Evolutionary conservation across 2,329 filamentous ascomycete genomes (phyloP), one percentile per base, ranked within the genome.

Genomic region (Teratosphaeria viscida): DNA sequence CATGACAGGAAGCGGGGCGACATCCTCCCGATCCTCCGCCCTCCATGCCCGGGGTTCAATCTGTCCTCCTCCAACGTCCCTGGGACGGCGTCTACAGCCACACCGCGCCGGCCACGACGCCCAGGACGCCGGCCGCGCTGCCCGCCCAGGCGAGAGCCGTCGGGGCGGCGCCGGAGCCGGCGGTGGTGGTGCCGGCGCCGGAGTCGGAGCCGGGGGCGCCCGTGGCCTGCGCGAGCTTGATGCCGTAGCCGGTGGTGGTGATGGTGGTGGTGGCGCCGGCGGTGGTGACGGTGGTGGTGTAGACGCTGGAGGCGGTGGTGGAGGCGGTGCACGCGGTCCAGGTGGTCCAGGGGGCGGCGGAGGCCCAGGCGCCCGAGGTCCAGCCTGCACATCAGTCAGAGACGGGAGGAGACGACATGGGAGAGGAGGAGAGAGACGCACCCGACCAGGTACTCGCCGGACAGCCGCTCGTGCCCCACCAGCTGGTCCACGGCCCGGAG

Each of bases 391-490:
- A 2, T 19, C 1, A 29, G 49, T 53, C 16, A 16, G 23, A 3
- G 5, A 14, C 3, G 19, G 14, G 2, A 12, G 29, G 1, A 0
- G 6, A 19, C 14, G 3, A 7, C 19, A n/a, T 6, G 8, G 2
- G 37, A 19, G 34, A 14, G 11, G 23, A 19, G 19, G 19, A 19
- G 19, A 19, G 11, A 16, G 19, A 62, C 66, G 61, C 55, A 69
- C 67, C 68, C 56, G 62, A 64, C 71, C 71, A 73, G 23, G 71
- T 72, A 57, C 60, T 66, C 3, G 62, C 64, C 11, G 71, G 71
- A 60, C 71, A 73, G 5, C 64, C 70, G 47, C 61, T 59, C 35
- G 66, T 68, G 16, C 71, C 71, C 71, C 71, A 73, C 71, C 71
- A 73, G 29, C 59, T 63, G 12, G 71, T 73, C 71, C 71, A 73